Evolutionary conservation across 2,329 filamentous ascomycete genomes (phyloP), one percentile per base, ranked within the genome.

Genomic region (Fusarium avenaceum): DNA sequence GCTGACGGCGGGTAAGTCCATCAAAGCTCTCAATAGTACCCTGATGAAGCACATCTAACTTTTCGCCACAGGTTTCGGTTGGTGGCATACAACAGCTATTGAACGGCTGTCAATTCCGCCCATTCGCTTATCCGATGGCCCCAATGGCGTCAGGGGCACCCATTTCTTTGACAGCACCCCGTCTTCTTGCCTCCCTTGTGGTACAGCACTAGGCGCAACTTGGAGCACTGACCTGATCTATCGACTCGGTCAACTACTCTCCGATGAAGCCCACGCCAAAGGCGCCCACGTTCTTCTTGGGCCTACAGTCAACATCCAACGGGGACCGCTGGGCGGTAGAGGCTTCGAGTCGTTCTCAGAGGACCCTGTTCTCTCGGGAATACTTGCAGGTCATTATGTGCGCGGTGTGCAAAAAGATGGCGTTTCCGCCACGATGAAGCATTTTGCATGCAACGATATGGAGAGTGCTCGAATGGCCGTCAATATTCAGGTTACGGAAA

Each of bases 91-190:
- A 20, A 47, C 59, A 32, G 7, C 62, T 9, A 60, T 71, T 32
- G 55, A 61, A 9, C 56, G 68, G 7, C 57, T 71, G 14, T 52
- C 58, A 15, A 68, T 57, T 7, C 49, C 55, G 5, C 32, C 49
- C 15, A 55, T 57, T n/a, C 55, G 55, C 14, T 11, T 57, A 3
- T 55, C 69, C 10, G 69, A 72, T 28, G 69, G 69, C 7, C 69
- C 69, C 35, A 72, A 72, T 26, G 69, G 69, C 3, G 63, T 72
- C 3, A 45, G 69, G 13, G 69, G 69, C 24, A 72, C 69, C 24
- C 63, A 58, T 8, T 71, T 72, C 53, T 72, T 72, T 42, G 66
- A 71, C 43, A 71, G 69, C 55, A 70, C 63, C 7, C 69, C 69
- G 14, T 70, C 69, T 11, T 67, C 69, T 3, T 72, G 69, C 7